Evolutionary conservation across 1,284 basidiomycete species (phyloP).

Genomic region (Sporisorium scitamineum): DNA sequence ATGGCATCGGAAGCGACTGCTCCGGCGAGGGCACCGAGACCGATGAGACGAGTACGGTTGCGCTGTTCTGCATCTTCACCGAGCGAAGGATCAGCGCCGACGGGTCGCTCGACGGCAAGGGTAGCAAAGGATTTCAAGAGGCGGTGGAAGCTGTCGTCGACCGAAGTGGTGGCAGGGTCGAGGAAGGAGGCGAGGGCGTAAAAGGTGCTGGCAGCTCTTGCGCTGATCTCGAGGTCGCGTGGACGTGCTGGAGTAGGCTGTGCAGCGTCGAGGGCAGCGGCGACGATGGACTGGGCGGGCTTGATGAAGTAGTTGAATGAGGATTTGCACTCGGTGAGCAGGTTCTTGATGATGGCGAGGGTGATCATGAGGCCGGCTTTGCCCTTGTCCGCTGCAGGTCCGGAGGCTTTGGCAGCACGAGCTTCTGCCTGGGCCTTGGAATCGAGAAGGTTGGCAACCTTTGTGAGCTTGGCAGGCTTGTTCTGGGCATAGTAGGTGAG

Average conservation of each 20-base stretch:
- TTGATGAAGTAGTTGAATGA: slow-evolving; percentile 86
- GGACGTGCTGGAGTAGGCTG: slow-evolving; percentile 63
- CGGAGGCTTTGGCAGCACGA: slow-evolving; percentile 76
- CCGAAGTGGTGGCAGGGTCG: slow-evolving; percentile 75
- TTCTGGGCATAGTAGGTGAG: slow-evolving; percentile 93
- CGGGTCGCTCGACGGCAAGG: slow-evolving; percentile 70
- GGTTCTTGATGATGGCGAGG: slow-evolving; percentile 82
- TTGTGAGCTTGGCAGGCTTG: slow-evolving; percentile 87
- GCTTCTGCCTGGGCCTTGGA: slow-evolving; percentile 80
- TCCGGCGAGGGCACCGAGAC: slow-evolving; percentile 83
- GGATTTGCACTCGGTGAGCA: slow-evolving; percentile 88
- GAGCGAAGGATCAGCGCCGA: slow-evolving; percentile 16
- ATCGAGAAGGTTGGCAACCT: slow-evolving; percentile 85
- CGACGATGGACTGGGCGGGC: slow-evolving; percentile 81
- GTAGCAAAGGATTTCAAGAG: slow-evolving; percentile 78
- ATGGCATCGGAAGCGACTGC: slow-evolving; percentile 87
- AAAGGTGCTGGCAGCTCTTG: slow-evolving; percentile 85
- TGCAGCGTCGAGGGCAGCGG: slow-evolving; percentile 76
- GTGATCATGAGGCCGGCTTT: slow-evolving; percentile 88
- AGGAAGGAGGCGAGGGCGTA: slow-evolving; percentile 93
- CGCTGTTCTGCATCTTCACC: slow-evolving; percentile 49
- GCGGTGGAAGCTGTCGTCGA: slow-evolving; percentile 76
- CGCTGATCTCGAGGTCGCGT: slow-evolving; percentile 83
- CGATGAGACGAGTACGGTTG: slow-evolving; percentile 82
- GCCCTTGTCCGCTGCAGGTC: slow-evolving; percentile 75